Evolutionary conservation across 2,329 filamentous ascomycete species (phyloP).

Genomic region (Fusarium cicatricum): DNA sequence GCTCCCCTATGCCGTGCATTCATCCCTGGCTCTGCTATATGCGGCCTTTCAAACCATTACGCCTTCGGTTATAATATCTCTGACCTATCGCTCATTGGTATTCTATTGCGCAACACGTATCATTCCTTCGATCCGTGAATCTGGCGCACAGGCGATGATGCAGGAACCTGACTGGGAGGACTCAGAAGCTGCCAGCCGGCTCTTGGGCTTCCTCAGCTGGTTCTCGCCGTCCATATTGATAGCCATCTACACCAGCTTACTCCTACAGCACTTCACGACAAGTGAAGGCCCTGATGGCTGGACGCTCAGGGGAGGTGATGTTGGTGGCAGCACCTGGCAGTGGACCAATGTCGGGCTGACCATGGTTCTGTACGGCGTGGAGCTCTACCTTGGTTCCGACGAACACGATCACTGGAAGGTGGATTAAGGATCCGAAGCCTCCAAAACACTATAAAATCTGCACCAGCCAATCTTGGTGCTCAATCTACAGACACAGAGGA

Average conservation of each 20-base stretch:
- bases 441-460: background rate
- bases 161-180: constrained; percentile 89
- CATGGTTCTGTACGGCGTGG: constrained; percentile 88
- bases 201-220: constrained; percentile 87
- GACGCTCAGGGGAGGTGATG: constrained; percentile 83
- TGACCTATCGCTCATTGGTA: constrained; percentile 92
- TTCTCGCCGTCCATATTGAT: constrained; percentile 96
- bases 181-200: constrained; percentile 78
- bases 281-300: constrained; percentile 77
- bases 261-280: constrained; percentile 94
- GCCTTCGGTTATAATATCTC: constrained; percentile 92
- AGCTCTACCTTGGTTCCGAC: constrained; percentile 85
- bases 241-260: constrained; percentile 92
- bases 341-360: constrained; percentile 93
- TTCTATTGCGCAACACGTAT: constrained; percentile 96
- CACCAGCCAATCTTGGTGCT: constrained; percentile 1
- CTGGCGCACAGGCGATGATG: constrained; percentile 81
- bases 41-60: constrained; percentile 96
- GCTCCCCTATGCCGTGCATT: constrained; percentile 84
- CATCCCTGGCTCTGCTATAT: constrained; percentile 84
- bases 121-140: constrained; percentile 90
- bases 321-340: constrained; percentile 85
- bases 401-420: constrained; percentile 96
- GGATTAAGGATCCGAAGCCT: constrained; percentile 64
- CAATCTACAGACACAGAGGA: constrained; percentile 15